Conservation (phyloP, 2,329 filamentous ascomycete species). For the Fusarium heterosporum region DNA sequence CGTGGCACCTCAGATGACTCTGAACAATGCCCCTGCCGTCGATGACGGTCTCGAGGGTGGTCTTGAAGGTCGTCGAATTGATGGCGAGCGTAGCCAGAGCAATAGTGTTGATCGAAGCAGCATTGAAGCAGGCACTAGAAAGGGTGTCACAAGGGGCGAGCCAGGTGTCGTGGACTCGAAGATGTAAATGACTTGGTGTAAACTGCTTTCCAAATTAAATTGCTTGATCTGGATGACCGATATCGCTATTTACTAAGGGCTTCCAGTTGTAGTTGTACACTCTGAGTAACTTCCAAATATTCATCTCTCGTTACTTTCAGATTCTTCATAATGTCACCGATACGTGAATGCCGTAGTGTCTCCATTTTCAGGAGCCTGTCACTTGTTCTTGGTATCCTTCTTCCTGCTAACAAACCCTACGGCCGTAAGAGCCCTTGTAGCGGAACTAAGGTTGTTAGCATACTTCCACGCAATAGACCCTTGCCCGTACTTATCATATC, state of each 20-base stretch:
- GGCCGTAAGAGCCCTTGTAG: background rate
- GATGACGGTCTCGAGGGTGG: constrained; percentile 29
- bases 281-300: background rate
- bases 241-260: background rate
- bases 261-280: background rate
- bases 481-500: background rate
- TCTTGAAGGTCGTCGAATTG: background rate
- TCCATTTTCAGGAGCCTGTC: too few relatives aligned
- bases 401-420: background rate
- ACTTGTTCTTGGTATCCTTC: background rate
- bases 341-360: too few relatives aligned
- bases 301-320: background rate
- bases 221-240: background rate
- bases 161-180: background rate
- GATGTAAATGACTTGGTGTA: background rate
- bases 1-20: constrained; percentile 33
- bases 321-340: background rate
- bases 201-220: background rate
- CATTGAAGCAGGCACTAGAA: constrained; percentile 12
- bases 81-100: background rate
- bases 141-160: constrained; percentile 11
- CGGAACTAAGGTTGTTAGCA: background rate
- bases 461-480: background rate
- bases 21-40: constrained; percentile 21
- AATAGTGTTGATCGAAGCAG: constrained; percentile 27